Conservation (phyloP, 306 rosid genomes). For the Fagus sylvatica region DNA sequence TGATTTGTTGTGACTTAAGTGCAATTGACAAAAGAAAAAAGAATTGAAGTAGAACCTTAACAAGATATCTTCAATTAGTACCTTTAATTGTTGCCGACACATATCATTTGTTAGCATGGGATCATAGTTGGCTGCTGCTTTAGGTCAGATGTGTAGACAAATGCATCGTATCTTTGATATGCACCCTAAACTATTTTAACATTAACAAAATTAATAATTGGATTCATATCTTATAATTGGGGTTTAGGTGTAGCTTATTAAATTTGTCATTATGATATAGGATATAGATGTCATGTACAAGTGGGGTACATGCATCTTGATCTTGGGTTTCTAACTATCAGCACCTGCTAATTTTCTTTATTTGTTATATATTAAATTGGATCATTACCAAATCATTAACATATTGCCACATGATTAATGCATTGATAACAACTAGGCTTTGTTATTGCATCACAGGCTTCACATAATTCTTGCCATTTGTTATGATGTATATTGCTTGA, state of each 20-base stretch:
- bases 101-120: too few relatives aligned
- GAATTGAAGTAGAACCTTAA: neutral
- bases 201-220: neutral
- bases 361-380: neutral
- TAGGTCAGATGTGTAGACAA: neutral
- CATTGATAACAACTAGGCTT: neutral
- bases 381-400: neutral
- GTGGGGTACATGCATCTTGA: neutral
- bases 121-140: neutral
- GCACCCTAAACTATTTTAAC: neutral
- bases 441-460: too few relatives aligned
- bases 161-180: neutral
- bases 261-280: too few relatives aligned
- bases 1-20: too few relatives aligned
- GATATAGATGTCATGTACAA: too few relatives aligned
- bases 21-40: neutral
- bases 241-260: too few relatives aligned
- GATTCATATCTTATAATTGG: neutral
- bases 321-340: neutral
- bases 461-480: too few relatives aligned
- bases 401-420: neutral
- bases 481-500: too few relatives aligned
- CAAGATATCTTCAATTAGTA: neutral
- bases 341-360: neutral
- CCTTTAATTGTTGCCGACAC: neutral